Evolutionary conservation across 805 yeast genomes (phyloP).

Genomic region (Millerozyma miso): DNA sequence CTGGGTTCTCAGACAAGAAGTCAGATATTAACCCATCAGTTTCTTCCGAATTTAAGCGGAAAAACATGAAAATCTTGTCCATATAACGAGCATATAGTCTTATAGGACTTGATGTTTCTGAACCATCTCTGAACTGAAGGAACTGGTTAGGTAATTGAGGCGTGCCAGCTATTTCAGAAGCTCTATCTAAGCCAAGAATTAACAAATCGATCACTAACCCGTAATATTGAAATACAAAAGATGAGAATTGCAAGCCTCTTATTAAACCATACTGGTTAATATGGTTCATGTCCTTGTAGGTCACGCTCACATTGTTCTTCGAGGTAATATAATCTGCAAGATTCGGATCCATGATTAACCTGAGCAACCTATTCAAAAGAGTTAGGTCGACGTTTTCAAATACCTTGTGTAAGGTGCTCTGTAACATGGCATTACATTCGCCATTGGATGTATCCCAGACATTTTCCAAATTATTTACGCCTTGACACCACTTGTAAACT

Average conservation of each 20-base stretch:
- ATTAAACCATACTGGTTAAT: constrained; percentile 84
- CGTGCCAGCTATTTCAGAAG: constrained; percentile 81
- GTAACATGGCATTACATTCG: constrained; percentile 78
- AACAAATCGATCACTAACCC: constrained; percentile 81
- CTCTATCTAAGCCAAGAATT: constrained; percentile 81
- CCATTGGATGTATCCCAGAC: constrained; percentile 81
- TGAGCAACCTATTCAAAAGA: constrained; percentile 70
- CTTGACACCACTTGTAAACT: constrained; percentile 92
- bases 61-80: constrained; percentile 76
- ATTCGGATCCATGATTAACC: constrained; percentile 81
- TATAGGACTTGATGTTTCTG: constrained; percentile 71
- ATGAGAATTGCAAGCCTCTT: constrained; percentile 85
- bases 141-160: constrained; percentile 70
- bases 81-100: constrained; percentile 76
- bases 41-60: constrained; percentile 70
- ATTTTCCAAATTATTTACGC: constrained; percentile 69
- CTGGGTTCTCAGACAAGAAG: constrained; percentile 79
- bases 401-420: constrained; percentile 63
- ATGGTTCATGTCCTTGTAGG: constrained; percentile 94
- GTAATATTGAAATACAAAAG: constrained; percentile 86
- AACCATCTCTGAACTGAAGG: constrained; percentile 61
- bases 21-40: constrained; percentile 73
- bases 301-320: constrained; percentile 74
- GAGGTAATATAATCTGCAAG: constrained; percentile 94
- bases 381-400: constrained; percentile 89